Evolutionary conservation across 495 filamentous ascomycete species (phyloP), one percentile per base, ranked within the genome.

Genomic region (Penicillium egyptiacum): DNA sequence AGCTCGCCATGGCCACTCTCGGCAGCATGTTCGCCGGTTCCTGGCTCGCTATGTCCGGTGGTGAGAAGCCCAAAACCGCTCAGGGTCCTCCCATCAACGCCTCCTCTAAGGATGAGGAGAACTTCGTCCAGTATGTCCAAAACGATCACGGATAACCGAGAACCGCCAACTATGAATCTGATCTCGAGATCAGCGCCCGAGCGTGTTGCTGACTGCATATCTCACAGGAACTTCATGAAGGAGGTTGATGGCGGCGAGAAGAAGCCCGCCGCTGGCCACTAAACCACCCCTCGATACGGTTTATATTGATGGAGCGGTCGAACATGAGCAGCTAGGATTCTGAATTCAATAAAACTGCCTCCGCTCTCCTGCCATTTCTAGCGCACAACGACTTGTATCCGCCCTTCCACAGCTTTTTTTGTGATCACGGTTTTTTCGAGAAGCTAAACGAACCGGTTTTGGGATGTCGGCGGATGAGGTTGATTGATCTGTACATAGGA

Each of bases 1-100:
- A 98, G 94, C 90, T 98, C 67, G 81, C 94, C 63, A 96, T 97
- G 79, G 80, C 78, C 57, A 88, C 86, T 59, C 88, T 98, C 61
- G 86, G 80, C 66, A 74, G 83, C 26, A 65, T 87, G 20, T 86
- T 88, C 68, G 83, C 77, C 64, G 81, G 81, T 56, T 67, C 71
- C 57, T 84, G 73, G 48, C 61, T 81, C 52, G 73, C 81, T 30
- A 67, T 79, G 62, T 68, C 86, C 54, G 88, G 90, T 62, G 76
- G 81, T 65, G 83, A 83, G 74, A 84, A 86, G 75, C 75, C 85
- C 73, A 62, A 81, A 67, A 82, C 77, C 65, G 68, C 71, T 51
- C 68, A 72, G 61, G 72, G 83, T 56, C 93, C 93, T 55, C 89
- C 91, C 26, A 90, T 96, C 80, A 88, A 92, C 73, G 92, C 93